Conservation (phyloP, 768 basidiomycete species). For the Termitomyces sp. region DNA sequence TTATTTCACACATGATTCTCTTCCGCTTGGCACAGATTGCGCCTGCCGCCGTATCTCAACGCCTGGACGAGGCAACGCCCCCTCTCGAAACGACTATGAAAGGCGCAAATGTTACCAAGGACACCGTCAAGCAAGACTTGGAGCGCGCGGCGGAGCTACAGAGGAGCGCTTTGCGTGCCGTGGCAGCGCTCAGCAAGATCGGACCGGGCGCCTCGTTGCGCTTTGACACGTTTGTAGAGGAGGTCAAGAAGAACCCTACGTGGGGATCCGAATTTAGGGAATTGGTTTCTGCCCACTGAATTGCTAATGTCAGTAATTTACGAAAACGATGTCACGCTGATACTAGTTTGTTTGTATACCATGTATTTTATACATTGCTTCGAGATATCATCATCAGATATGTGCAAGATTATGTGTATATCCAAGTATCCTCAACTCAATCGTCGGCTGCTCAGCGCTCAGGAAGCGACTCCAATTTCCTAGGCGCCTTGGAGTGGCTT, state of each 20-base stretch:
- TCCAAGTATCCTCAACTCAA: too few species aligned
- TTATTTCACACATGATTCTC: slow-evolving; percentile 93
- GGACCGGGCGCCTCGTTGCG: slow-evolving; percentile 57
- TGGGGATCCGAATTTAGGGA: slow-evolving; percentile 76
- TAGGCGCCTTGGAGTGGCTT: too few species aligned
- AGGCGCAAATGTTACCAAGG: slow-evolving; percentile 85
- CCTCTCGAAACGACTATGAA: slow-evolving; percentile 88
- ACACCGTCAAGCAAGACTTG: slow-evolving; percentile 92
- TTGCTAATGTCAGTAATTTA: neutral
- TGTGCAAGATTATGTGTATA: too few species aligned
- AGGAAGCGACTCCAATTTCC: too few species aligned
- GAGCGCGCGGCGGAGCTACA: slow-evolving; percentile 89
- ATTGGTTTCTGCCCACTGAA: slow-evolving; percentile 25
- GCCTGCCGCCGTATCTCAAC: slow-evolving; percentile 76
- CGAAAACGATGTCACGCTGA: neutral
- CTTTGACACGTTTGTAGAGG: slow-evolving; percentile 81
- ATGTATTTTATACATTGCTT: neutral
- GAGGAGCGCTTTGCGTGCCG: slow-evolving; percentile 82
- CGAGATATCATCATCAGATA: too few species aligned
- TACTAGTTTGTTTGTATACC: neutral
- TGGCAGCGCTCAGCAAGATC: slow-evolving; percentile 83
- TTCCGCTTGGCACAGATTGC: slow-evolving; percentile 87
- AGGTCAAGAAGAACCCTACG: slow-evolving; percentile 57
- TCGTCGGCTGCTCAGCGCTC: too few species aligned
- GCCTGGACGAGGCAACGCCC: slow-evolving; percentile 81